Base-by-base conservation (phyloP, 202 grass and related monocot species). In the Setaria italica region DNA sequence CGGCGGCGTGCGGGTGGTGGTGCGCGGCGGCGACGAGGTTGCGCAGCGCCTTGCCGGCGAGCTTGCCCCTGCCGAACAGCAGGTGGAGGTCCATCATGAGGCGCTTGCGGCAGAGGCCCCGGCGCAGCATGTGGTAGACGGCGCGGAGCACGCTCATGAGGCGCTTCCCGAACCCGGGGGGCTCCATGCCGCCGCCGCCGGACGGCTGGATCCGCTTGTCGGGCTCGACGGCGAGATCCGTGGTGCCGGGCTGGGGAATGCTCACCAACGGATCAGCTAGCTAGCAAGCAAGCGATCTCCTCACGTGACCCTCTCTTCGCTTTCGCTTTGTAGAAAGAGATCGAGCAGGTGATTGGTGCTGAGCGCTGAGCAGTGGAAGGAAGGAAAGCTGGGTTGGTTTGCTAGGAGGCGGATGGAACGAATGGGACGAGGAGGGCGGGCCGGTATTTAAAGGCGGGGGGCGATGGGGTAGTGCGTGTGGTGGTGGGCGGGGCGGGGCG, bases 51-150 rank as follows among this genome's bases (percentile, higher is more conserved):
- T 70, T 83, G 51, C 97, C 88, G 29, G 92, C 92, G 77, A 99
- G 76, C 87, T 99, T 99, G 63, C 97, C 97, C 16, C 94, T 85
- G 67, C 93, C 80, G 72, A 99, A 85, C 55, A 99, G 88, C 32
- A 91, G 94, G 68, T 94, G 77, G 58, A 97, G 82, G 69, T 99
- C 92, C 92, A 97, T 84, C 94, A 92, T 92, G 81, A 97, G 82
- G 88, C 94, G 88, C 90, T 90, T 86, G 77, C 91, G 83, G 91
- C 90, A 90, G 45, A 96, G 74, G 7, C 93, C 87, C 12, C 78
- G 74, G 70, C 96, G 91, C 16, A 99, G 73, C 90, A 92, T 96
- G 82, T 89, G 90, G 92, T 92, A 94, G 9, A 99, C 87, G 81
- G 88, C 74, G 63, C 92, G 92, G 37, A 99, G 86, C 35, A 90